These are phyloP conservation scores for Metschnikowia proteae DNA, from an alignment of 805 yeast genomes.

Conservation along the genomic window DNA sequence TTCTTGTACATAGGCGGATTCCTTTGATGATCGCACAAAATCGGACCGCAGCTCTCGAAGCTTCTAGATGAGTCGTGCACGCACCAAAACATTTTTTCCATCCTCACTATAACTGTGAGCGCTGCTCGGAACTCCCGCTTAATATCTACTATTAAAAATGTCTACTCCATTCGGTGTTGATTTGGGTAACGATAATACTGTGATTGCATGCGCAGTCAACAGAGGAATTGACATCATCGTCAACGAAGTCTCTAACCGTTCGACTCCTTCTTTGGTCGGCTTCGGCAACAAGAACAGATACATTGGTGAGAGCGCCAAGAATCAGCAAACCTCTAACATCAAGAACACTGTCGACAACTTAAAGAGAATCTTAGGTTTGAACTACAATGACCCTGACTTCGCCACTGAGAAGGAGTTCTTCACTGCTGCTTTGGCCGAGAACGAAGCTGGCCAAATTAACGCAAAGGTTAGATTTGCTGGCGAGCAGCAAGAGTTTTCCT, in stretches of 20 bases:
- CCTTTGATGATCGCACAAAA: neutral
- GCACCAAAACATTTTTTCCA: slow-evolving; percentile 11
- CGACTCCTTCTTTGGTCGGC: slow-evolving; percentile 89
- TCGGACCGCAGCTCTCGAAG: slow-evolving; percentile 18
- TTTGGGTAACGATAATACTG: slow-evolving; percentile 92
- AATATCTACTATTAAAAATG: slow-evolving; percentile 41
- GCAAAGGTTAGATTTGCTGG: slow-evolving; percentile 84
- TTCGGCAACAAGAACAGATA: slow-evolving; percentile 86
- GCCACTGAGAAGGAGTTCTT: slow-evolving; percentile 69
- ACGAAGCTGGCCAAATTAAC: slow-evolving; percentile 71
- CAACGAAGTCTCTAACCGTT: slow-evolving; percentile 96
- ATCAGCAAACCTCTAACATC: slow-evolving; percentile 93
- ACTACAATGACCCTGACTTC: slow-evolving; percentile 71
- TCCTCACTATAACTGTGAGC: slow-evolving; percentile 1
- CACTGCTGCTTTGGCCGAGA: slow-evolving; percentile 66
- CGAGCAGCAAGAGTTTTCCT: slow-evolving; percentile 70
- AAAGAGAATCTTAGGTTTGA: slow-evolving; percentile 87
- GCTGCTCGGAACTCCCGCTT: neutral
- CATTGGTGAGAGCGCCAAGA: slow-evolving; percentile 94
- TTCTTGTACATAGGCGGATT: neutral
- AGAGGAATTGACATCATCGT: slow-evolving; percentile 98
- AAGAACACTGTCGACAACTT: slow-evolving; percentile 95
- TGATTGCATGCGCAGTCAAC: slow-evolving; percentile 93
- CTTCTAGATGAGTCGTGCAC: slow-evolving; percentile 25
- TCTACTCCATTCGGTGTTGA: slow-evolving; percentile 96